phyloP scores from a whole-genome alignment of 139 green algal genomes.

The Tetraselmis chui region DNA sequence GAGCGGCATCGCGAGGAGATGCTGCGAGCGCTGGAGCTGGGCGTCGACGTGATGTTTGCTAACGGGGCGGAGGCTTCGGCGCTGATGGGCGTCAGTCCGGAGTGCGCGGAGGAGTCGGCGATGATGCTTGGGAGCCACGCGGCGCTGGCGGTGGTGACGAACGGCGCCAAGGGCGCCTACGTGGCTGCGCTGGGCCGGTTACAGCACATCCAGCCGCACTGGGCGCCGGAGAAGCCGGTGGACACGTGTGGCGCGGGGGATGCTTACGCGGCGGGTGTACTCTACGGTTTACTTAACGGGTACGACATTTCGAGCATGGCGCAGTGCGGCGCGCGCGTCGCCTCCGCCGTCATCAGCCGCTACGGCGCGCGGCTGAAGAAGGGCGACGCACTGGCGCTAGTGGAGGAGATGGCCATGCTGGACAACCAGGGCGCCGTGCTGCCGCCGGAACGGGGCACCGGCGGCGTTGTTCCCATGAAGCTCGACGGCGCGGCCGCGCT shows the following conservation, averaged over 20 bases:
- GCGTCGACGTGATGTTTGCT: constrained; percentile 77
- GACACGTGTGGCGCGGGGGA: constrained; percentile 88
- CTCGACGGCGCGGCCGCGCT: neutral
- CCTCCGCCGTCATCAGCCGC: constrained; percentile 58
- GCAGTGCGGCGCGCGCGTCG: constrained; percentile 42
- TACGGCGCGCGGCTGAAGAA: constrained; percentile 46
- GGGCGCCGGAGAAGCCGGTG: constrained; percentile 52
- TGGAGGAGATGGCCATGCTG: constrained; percentile 7
- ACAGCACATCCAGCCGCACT: constrained; percentile 52
- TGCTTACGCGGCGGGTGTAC: constrained; percentile 64
- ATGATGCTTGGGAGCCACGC: constrained; percentile 43
- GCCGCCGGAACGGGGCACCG: neutral
- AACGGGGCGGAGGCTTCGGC: constrained; percentile 51
- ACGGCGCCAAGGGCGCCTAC: constrained; percentile 55
- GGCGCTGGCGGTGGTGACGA: constrained; percentile 71
- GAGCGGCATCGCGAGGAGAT: constrained; percentile 46
- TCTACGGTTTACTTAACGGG: constrained; percentile 52
- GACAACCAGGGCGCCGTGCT: neutral
- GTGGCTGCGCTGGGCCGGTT: constrained; percentile 39
- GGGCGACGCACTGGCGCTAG: constrained; percentile 52
- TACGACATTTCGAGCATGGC: constrained; percentile 52
- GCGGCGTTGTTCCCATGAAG: neutral
- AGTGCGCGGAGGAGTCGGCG: constrained; percentile 36
- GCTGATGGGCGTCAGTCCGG: constrained; percentile 17
- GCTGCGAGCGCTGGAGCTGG: constrained; percentile 35